Evolutionary conservation across 352 stramenopile species (phyloP), one percentile per base, ranked within the genome.

Genomic region (Phytophthora pistaciae): DNA sequence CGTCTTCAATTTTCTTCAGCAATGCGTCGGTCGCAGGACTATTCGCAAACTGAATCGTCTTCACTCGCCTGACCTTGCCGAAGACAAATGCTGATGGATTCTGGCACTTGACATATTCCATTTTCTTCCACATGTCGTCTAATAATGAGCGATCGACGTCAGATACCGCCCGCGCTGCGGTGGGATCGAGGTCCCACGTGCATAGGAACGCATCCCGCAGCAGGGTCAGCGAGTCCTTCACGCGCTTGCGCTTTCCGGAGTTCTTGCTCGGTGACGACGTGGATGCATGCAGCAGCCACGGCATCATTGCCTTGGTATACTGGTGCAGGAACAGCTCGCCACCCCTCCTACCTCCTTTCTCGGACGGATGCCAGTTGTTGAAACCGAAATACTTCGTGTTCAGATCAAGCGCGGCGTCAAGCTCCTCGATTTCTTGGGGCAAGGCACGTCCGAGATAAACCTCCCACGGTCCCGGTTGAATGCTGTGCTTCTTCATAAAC

Each of bases 81-180:
- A 91, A 91, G 23, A 91, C 84, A 75, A 91, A 91, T 33, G 82
- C 84, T 40, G 84, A 91, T 29, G 78, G 74, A 27, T 91, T 91
- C 60, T 80, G 62, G 67, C 82, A 90, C 80, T 88, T 87, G 27
- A 86, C 78, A 29, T 73, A 86, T 58, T 93, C 85, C 78, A 93
- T 91, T 68, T 93, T 93, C 70, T 82, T 91, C 85, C 85, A 96
- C 64, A 94, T 92, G 52, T 96, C 87, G 70, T 96, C 87, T 63
- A 96, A 75, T 50, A 95, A 81, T 10, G 77, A 79, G 2, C 60
- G 73, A 54, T 95, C 85, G n/a, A 94, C 83, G 58, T 94, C 85
- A 54, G 81, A 91, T 14, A 96, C 88, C 3, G 89, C 87, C 31
- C 84, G 77, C 36, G 75, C 71, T 25, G 89, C 89, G 10, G 85